Evolutionary conservation across 805 yeast genomes (phyloP).

Genomic region (Hanseniaspora pseudoguilliermondii): DNA sequence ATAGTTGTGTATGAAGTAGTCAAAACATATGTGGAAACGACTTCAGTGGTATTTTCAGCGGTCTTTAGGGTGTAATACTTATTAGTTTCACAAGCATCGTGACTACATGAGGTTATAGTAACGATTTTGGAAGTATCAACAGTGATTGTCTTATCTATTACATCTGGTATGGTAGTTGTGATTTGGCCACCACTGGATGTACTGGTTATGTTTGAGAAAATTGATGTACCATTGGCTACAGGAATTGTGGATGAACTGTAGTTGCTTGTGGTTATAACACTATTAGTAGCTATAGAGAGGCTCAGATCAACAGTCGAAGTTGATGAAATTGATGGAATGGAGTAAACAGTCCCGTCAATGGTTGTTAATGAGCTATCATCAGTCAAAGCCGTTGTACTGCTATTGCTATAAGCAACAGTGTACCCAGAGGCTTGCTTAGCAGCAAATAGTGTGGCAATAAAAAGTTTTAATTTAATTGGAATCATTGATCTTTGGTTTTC

Average conservation of each 20-base stretch:
- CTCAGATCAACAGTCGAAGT: background rate
- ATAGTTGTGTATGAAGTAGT: constrained; percentile 26
- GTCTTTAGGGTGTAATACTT: constrained; percentile 15
- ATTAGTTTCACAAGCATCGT: constrained; percentile 2
- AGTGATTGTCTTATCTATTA: constrained; percentile 3
- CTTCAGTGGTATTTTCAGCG: constrained; percentile 16
- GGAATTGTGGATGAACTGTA: background rate
- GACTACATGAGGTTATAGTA: constrained; percentile 7
- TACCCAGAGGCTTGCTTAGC: constrained; percentile 16
- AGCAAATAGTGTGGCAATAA: constrained; percentile 10
- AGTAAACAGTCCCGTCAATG: background rate
- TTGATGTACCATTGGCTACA: background rate
- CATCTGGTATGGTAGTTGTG: background rate
- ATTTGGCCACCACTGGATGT: background rate
- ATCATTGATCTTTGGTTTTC: background rate
- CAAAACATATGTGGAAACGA: constrained; percentile 19
- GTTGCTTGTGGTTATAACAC: background rate
- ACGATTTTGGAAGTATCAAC: constrained; percentile 8
- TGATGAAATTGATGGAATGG: background rate
- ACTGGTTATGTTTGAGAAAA: background rate
- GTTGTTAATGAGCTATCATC: background rate
- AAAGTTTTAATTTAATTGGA: background rate
- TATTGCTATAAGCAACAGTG: constrained; percentile 11
- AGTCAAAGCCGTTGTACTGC: constrained; percentile 10
- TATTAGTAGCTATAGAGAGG: background rate